These are phyloP conservation scores for Podosphaera fusca DNA, from an alignment of 2,329 filamentous ascomycete genomes.

Conservation along the genomic window DNA sequence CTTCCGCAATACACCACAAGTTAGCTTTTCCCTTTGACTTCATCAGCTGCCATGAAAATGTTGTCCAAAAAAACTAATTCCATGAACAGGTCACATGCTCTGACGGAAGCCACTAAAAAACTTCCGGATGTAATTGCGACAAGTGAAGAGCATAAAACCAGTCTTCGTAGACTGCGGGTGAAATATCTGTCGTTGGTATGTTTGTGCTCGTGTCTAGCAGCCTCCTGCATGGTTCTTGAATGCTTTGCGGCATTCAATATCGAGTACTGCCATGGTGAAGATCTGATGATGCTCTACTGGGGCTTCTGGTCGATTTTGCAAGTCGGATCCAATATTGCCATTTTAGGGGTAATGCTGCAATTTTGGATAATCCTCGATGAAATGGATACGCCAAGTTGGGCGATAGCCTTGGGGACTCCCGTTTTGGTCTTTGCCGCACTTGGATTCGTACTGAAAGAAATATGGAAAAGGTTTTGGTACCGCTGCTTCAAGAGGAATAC, in stretches of 20 bases:
- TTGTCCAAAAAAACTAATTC: neutral
- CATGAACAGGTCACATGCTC: constrained; percentile 6
- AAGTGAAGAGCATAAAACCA: constrained; percentile 10
- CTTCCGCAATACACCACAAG: constrained; percentile 17
- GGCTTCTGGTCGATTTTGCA: constrained; percentile 37
- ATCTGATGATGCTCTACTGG: constrained; percentile 35
- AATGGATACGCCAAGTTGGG: constrained; percentile 32
- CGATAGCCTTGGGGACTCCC: constrained; percentile 33
- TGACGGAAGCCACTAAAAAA: constrained; percentile 6
- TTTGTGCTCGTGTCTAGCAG: constrained; percentile 22
- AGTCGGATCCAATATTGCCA: constrained; percentile 32
- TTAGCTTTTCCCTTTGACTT: constrained; percentile 2
- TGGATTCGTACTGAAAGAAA: constrained; percentile 18
- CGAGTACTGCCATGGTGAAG: constrained; percentile 35
- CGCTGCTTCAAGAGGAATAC: neutral
- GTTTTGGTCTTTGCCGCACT: constrained; percentile 29
- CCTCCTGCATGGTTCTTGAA: constrained; percentile 27
- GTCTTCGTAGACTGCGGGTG: constrained; percentile 11
- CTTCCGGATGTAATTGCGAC: constrained; percentile 5
- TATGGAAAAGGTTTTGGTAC: constrained; percentile 2
- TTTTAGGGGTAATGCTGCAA: constrained; percentile 31
- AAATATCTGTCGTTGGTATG: constrained; percentile 20
- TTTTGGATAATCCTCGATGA: constrained; percentile 26
- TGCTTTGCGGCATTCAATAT: constrained; percentile 20
- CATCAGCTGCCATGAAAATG: too few species aligned